Base-by-base conservation (phyloP, 345 rosid genomes). In the Dipteronia dyeriana region DNA sequence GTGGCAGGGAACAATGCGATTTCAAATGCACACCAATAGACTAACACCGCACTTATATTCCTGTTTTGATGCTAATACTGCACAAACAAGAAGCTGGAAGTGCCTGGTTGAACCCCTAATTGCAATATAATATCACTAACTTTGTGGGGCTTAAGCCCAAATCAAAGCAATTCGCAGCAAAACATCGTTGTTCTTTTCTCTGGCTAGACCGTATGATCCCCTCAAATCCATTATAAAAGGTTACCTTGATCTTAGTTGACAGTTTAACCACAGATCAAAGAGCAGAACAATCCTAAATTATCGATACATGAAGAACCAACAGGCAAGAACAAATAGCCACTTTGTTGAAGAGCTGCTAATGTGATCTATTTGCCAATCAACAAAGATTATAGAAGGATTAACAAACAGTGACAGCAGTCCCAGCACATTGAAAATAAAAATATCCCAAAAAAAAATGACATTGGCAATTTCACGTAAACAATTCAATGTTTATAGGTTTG, bases 1-100 rank as follows among this genome's bases (percentile, higher is more conserved):
- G 54, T 66, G 57, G 60, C 17, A 25, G 53, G 56, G 64, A 34
- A 51, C 26, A 47, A 76, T 9, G 68, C 56, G 53, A 66, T 31
- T 62, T 66, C 60, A 71, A 31, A 66, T 10, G 25, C 19, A 49
- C 5, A 59, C 34, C 63, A 68, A 39, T 39, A 66, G 51, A 39
- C 25, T 63, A 23, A 23, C 66, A 20, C 12, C 34, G 11, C 17
- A 66, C 26, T 29, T 34, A 59, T 10, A 61, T 64, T 38, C 17
- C 60, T 6, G 47, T 16, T 56, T 23, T 6, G 13, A 13, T n/a
- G 11, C 23, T 22, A 2, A 54, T n/a, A 43, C 3, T 60, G 68
- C 12, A 19, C 49, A 75, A 14, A 38, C 11, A 72, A 66, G 16
- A 45, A 57, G 49, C 54, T 25, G 29, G 61, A 38, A 38, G 54